phyloP scores from a whole-genome alignment of 1,139 yeast genomes.

The Zygoascus sp. region DNA sequence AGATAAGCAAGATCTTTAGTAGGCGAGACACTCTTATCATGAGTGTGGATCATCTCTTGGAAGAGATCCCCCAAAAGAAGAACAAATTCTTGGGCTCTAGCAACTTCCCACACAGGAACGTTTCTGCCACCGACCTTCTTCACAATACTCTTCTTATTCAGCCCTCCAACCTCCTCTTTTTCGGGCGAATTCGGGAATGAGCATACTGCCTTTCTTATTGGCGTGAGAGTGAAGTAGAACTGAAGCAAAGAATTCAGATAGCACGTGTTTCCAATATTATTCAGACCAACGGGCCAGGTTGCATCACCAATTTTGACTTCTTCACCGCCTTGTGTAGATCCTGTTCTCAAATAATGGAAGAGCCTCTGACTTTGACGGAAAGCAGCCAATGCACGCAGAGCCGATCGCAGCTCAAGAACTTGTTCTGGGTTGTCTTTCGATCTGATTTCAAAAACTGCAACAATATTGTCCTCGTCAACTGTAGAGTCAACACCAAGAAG shows the following conservation, averaged over 20 bases:
- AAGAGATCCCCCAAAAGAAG: constrained; percentile 67
- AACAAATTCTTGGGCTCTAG: constrained; percentile 76
- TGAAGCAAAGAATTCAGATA: constrained; percentile 86
- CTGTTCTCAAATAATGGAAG: constrained; percentile 26
- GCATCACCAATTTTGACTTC: constrained; percentile 17
- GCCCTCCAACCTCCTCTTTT: constrained; percentile 24
- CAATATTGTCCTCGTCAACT: constrained; percentile 29
- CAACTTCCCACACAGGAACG: constrained; percentile 68
- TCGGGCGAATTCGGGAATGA: constrained; percentile 43
- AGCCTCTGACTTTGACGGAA: constrained; percentile 27
- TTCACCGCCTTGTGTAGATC: constrained; percentile 19
- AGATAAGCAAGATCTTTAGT: constrained; percentile 79
- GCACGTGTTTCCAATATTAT: constrained; percentile 93
- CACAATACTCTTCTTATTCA: constrained; percentile 20
- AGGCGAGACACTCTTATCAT: constrained; percentile 68
- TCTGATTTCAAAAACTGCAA: constrained; percentile 32
- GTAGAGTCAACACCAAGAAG: constrained; percentile 33
- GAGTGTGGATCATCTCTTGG: constrained; percentile 60
- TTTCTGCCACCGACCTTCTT: constrained; percentile 78
- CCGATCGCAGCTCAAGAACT: constrained; percentile 32
- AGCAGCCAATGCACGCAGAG: constrained; percentile 33
- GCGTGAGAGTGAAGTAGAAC: constrained; percentile 80
- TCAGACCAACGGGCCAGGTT: constrained; percentile 75
- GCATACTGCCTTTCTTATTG: constrained; percentile 65
- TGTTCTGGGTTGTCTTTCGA: constrained; percentile 31